Base-by-base conservation (phyloP, 2,329 filamentous ascomycete genomes). In the Colletotrichum musicola region DNA sequence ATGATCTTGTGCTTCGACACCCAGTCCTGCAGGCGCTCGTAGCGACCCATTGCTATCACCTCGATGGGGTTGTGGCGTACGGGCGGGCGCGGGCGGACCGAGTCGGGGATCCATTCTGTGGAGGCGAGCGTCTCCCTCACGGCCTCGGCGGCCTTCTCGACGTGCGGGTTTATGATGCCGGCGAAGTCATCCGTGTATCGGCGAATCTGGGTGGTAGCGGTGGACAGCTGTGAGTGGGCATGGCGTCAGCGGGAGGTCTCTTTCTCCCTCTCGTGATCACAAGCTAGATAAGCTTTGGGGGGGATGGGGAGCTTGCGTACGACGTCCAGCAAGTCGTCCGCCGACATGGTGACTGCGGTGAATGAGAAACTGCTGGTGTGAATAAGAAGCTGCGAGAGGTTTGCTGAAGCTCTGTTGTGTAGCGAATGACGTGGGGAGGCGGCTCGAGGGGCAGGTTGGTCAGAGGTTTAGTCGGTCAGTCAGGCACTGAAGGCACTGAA, bases 91-190 rank as follows among this genome's bases (percentile, higher is more conserved):
- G 88, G 88, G 18, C 89, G 88, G 50, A 93, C 84, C 67, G 87
- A 85, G 47, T 92, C 86, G 49, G 93, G 93, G 14, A 97, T 82
- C 93, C 93, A 96, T 77, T 86, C 81, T 62, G 89, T 86, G 44
- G 89, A 84, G 44, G 91, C 87, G 53, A 94, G 84, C 4, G 86
- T 86, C 71, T 94, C 90, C 77, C 93, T 89, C 54, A 98, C 84
- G 44, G 87, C 84, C 42, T 86, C 84, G 62, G 94, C 93, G 51
- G 93, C 90, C 68, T 87, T 85, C 75, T 97, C 93, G 79, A 97
- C 91, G 76, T 94, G 90, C 67, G 87, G 86, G 80, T 98, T 93
- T 77, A 97, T 89, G 73, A 91, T 92, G 72, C 94, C 91, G 77
- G 93, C 93, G 70, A 95, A 86, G 61, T 93, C 87, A 73, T 86